Conservation (phyloP, 352 stramenopile species). For the Pythium apleroticum region DNA sequence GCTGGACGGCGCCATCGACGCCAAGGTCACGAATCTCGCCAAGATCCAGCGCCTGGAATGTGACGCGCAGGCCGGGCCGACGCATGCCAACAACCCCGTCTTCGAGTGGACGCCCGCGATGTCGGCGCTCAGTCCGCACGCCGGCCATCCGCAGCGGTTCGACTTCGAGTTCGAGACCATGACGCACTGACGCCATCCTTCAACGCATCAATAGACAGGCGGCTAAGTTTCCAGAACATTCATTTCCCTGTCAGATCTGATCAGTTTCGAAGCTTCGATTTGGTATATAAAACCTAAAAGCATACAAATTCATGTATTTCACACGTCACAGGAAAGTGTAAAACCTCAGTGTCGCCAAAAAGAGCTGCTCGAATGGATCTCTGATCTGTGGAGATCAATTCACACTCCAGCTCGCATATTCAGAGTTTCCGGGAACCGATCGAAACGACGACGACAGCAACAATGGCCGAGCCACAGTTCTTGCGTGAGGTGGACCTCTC, state of each 20-base stretch:
- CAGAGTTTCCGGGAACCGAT: conserved; percentile 18
- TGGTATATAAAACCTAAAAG: conserved; percentile 13
- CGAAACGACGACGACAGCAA: conserved; percentile 5
- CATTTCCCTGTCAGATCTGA: conserved; percentile 19
- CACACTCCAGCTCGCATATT: conserved; percentile 12
- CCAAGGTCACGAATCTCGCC: conserved; percentile 62
- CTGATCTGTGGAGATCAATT: conserved; percentile 7
- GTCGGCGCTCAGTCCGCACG: conserved; percentile 25
- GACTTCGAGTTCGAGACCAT: conserved; percentile 47
- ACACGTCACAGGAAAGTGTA: conserved; percentile 21
- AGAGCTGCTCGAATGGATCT: conserved; percentile 10
- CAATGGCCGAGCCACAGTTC: conserved; percentile 27
- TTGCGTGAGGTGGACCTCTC: conserved; percentile 63
- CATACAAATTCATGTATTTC: conserved; percentile 11
- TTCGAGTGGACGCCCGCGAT: conserved; percentile 62
- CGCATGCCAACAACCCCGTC: conserved; percentile 43
- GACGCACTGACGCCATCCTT: conserved; percentile 23
- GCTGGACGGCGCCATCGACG: conserved; percentile 66
- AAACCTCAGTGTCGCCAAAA: conserved; percentile 18
- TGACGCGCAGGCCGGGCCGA: conserved; percentile 61
- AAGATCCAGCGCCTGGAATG: conserved; percentile 39
- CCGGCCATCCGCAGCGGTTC: conserved; percentile 39
- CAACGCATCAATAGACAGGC: neutral
- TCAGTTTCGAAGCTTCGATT: conserved; percentile 19
- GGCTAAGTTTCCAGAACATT: conserved; percentile 49